Evolutionary conservation across 805 yeast genomes (phyloP), one percentile per base, ranked within the genome.

Genomic region (Ogataea chonburiensis): DNA sequence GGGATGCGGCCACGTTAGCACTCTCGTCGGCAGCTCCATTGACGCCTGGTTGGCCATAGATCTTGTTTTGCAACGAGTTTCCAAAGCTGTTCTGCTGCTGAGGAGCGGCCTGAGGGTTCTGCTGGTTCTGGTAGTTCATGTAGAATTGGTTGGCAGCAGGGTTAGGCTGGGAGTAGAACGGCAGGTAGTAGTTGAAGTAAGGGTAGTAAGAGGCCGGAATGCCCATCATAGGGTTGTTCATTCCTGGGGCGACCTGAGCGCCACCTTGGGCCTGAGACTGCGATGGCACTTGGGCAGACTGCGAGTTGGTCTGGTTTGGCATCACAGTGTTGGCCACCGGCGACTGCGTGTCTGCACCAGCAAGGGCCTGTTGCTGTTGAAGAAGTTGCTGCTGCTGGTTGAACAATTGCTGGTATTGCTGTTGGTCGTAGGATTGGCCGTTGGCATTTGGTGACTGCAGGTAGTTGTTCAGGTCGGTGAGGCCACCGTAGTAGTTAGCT

Each of bases 131-230:
- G 41, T 35, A 44, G 43, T 50, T 47, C 51, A 49, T 47, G 45
- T 47, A 48, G 43, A 49, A 55, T 38, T 53, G 60, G 40, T 52
- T 53, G 28, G 52, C 50, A 37, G 50, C 56, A 34, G 60, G 53
- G 36, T 48, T 43, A 33, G 56, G 56, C 42, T 53, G 60, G 12
- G 46, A 45, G 46, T 56, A 52, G 45, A 47, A 53, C 26, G 58
- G 59, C 30, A 50, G 43, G 35, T 56, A 58, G 46, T 56, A 58
- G 51, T 54, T 54, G 53, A 50, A 55, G 49, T 50, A 58, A 35
- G 58, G 61, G 47, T 52, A 58, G 44, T 47, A 53, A 13, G 55
- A 50, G 22, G 51, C 54, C 37, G 61, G 61, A 24, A 52, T 45
- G 30, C 58, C 55, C 52, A 55, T 50, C 57, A 55, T 54, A 43